Evolutionary conservation across 768 basidiomycete genomes (phyloP), one percentile per base, ranked within the genome.

Genomic region (Boletus subparvulus): DNA sequence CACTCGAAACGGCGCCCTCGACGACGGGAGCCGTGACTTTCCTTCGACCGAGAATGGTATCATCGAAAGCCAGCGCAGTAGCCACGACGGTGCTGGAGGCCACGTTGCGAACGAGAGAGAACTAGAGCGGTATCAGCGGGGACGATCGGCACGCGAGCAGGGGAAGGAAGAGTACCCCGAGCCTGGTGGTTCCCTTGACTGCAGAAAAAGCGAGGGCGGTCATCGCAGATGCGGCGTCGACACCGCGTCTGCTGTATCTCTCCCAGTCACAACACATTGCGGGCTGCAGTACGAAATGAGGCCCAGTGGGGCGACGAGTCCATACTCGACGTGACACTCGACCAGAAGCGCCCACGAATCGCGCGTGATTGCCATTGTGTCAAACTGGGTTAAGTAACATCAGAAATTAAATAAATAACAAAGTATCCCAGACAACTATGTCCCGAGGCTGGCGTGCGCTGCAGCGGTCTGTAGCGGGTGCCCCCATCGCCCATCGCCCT

Each of bases 131-230:
- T n/a, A n/a, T 64, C 10, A 67, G 46, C 47, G 13, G 30, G 26
- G 40, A 26, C 36, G 41, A 24, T 32, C 46, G 54, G 36, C 55
- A 61, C 40, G 45, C 41, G 54, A 46, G 46, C 46, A 37, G 47
- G 35, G 13, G 39, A 53, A 14, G 35, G 59, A n/a, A 37, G 77
- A 82, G 56, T 69, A 91, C 89, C 56, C 87, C 87, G 52, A 92
- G 74, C 57, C 80, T 81, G 12, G 91, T 92, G 35, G 84, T 79
- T 16, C 74, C 72, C 70, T 88, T 90, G 9, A 80, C 87, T 11
- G 83, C 83, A 26, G 78, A 80, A 63, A 92, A 92, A 21, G 86
- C 83, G 45, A 87, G 54, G n/a, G 82, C 77, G 36, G 84, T 78
- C 19, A 84, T 79, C 45, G 82, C 70, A 9, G 86, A 85, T 11